Conservation (phyloP, 2,329 filamentous ascomycete species). For the Talaromyces sp. region DNA sequence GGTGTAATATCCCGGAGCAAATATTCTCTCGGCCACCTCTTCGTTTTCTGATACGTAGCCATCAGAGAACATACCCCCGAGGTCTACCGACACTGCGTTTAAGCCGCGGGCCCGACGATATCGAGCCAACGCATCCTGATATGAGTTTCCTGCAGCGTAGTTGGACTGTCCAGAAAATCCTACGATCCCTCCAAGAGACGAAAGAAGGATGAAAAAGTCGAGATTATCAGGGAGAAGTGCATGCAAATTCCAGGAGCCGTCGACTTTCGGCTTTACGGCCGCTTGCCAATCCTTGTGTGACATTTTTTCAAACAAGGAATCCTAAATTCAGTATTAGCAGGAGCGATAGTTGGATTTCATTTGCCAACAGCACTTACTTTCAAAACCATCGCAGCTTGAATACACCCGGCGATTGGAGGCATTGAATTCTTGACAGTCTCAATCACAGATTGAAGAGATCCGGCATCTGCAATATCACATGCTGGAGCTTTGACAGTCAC, state of each 20-base stretch:
- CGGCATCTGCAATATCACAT: background rate
- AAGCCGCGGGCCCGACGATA: conserved; percentile 14
- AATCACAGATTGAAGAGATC: background rate
- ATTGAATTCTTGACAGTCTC: background rate
- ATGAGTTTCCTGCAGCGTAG: conserved; percentile 8
- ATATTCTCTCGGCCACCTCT: background rate
- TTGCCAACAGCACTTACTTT: background rate
- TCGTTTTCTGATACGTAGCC: background rate
- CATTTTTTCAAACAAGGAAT: background rate
- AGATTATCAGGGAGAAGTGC: background rate
- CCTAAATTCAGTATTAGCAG: background rate
- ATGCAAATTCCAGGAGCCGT: background rate
- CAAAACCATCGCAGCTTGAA: background rate
- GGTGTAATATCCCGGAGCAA: background rate
- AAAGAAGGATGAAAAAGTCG: background rate
- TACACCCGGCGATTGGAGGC: background rate
- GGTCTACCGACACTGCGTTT: conserved; percentile 18
- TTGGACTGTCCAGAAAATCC: conserved; percentile 4
- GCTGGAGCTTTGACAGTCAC: background rate
- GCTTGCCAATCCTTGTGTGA: background rate
- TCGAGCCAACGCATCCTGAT: conserved; percentile 15
- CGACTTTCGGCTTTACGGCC: background rate
- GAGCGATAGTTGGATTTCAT: background rate
- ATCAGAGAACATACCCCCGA: conserved; percentile 27
- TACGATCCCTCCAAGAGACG: conserved; percentile 7